Conservation (phyloP, 2,329 filamentous ascomycete genomes). For the Dothidotthia symphoricarpi region DNA sequence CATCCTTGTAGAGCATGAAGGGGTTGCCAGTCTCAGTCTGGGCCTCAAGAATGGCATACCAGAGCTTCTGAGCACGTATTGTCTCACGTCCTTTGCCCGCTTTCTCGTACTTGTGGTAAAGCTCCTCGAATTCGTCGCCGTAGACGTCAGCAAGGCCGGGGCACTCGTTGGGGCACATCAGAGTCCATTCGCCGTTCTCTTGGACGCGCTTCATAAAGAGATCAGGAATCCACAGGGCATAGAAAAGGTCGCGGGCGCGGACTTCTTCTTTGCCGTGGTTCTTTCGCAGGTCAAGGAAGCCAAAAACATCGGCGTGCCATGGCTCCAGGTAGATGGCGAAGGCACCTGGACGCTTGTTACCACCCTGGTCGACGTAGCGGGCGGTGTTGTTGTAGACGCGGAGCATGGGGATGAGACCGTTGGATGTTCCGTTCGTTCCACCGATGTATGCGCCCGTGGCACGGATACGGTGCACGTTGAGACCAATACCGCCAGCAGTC, state of each 20-base stretch:
- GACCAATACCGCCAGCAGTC: constrained; percentile 95
- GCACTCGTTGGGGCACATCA: constrained; percentile 97
- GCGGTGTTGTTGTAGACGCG: constrained; percentile 99
- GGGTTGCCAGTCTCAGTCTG: constrained; percentile 99
- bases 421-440: constrained; percentile 96
- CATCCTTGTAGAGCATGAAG: constrained; percentile 99
- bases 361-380: constrained; percentile 96
- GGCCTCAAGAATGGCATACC: constrained; percentile 97
- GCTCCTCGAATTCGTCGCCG: constrained; percentile 91
- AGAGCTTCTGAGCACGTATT: constrained; percentile 96
- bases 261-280: constrained; percentile 99
- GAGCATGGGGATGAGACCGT: constrained; percentile 96
- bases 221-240: constrained; percentile 97
- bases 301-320: constrained; percentile 96
- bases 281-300: constrained; percentile 97
- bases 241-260: constrained; percentile 94
- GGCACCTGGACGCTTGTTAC: constrained; percentile 97
- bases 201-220: constrained; percentile 99
- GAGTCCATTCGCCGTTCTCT: constrained; percentile 92
- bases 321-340: constrained; percentile 99
- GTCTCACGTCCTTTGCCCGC: constrained; percentile 86
- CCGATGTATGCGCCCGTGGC: constrained; percentile 97
- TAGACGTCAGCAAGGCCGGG: constrained; percentile 94
- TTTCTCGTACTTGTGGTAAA: constrained; percentile 87
- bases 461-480: constrained; percentile 95